Conservation (phyloP, 129 eudicot species). For the Smallanthus sonchifolius region DNA sequence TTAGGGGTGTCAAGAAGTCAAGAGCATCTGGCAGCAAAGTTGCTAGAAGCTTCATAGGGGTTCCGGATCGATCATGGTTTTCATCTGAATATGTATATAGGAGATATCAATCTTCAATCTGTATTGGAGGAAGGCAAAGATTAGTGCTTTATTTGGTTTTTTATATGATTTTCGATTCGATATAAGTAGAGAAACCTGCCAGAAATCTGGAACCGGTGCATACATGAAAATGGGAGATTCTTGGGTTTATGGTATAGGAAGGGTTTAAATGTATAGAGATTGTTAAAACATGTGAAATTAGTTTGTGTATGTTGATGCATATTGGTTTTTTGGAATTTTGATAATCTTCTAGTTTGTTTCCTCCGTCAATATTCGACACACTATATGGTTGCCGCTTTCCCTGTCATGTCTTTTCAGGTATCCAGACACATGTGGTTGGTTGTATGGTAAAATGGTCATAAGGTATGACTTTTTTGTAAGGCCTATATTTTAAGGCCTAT, state of each 20-base stretch:
- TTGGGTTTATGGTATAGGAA: background rate
- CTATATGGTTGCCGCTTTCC: too few species aligned
- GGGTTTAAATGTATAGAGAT: background rate
- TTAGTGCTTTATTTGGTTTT: conserved; percentile 16
- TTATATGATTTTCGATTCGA: background rate
- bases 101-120: conserved; percentile 14
- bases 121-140: conserved; percentile 9
- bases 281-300: background rate
- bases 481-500: too few species aligned
- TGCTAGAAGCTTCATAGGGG: conserved; percentile 27
- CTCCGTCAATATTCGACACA: too few species aligned
- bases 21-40: conserved; percentile 49
- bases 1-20: conserved; percentile 60
- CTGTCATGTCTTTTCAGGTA: too few species aligned
- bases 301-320: background rate
- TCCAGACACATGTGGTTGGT: too few species aligned
- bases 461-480: too few species aligned
- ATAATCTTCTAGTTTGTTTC: too few species aligned
- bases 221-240: background rate
- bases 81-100: background rate
- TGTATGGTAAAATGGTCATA: too few species aligned
- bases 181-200: background rate
- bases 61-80: background rate
- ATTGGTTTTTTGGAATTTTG: too few species aligned
- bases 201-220: background rate